A percentile compares a stretch with the other conserved stretches of the same genome.
Evolutionary conservation across 2,329 filamentous ascomycete genomes (phyloP).

Genomic region (Coniochaeta prunicola): DNA sequence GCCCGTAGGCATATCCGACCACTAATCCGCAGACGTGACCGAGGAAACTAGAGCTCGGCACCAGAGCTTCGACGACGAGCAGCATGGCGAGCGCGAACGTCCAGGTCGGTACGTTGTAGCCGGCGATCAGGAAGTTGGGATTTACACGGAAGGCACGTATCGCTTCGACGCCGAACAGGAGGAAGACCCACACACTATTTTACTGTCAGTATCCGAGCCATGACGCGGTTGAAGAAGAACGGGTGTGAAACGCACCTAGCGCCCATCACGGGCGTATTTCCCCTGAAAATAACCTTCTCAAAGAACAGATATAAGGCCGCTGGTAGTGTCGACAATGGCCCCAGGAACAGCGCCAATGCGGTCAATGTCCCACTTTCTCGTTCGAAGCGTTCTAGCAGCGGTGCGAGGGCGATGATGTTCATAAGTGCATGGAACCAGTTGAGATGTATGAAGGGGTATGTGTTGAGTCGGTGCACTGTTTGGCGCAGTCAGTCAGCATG

Average conservation of each 20-base stretch:
- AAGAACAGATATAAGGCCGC: constrained; percentile 73
- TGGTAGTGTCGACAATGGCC: constrained; percentile 76
- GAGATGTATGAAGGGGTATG: constrained; percentile 80
- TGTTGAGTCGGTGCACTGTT: constrained; percentile 85
- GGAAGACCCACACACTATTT: constrained; percentile 81
- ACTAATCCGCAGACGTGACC: constrained; percentile 80
- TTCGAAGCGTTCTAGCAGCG: constrained; percentile 92
- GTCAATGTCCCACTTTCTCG: constrained; percentile 85
- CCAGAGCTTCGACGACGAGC: constrained; percentile 65
- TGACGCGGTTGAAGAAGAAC: neutral
- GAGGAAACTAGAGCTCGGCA: constrained; percentile 75
- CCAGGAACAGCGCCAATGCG: constrained; percentile 80
- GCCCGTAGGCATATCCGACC: constrained; percentile 83
- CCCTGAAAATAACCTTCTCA: constrained; percentile 63
- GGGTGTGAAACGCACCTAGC: constrained; percentile 59
- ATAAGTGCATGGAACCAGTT: constrained; percentile 74
- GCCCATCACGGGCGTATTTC: constrained; percentile 71
- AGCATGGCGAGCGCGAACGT: constrained; percentile 74
- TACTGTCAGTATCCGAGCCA: neutral
- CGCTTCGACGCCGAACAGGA: constrained; percentile 76
- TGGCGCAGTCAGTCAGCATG: neutral
- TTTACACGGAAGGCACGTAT: constrained; percentile 79
- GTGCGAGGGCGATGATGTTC: constrained; percentile 73
- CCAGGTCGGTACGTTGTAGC: constrained; percentile 79
- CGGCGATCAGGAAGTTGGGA: constrained; percentile 62